phyloP scores from a whole-genome alignment of 257 asterid genomes.

The Forsythia viridissima region DNA sequence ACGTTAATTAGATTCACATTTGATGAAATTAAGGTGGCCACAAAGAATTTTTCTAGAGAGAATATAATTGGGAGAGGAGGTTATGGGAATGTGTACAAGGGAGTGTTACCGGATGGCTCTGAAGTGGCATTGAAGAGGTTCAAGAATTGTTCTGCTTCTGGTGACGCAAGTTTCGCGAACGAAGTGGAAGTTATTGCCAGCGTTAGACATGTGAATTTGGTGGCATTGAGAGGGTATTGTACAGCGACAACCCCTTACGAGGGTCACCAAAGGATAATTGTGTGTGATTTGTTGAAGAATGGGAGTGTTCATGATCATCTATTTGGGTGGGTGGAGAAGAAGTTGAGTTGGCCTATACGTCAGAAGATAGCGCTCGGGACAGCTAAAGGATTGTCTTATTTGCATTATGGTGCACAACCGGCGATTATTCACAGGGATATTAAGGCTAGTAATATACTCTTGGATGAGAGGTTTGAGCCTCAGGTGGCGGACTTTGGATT shows the following conservation, averaged over 20 bases:
- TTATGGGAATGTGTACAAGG: constrained; percentile 86
- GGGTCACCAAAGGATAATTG: constrained; percentile 88
- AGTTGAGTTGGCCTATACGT: constrained; percentile 76
- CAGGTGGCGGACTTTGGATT: constrained; percentile 88
- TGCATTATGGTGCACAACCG: constrained; percentile 81
- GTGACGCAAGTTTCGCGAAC: constrained; percentile 64
- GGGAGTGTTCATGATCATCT: constrained; percentile 89
- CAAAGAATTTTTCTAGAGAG: constrained; percentile 56
- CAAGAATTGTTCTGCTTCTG: constrained; percentile 82
- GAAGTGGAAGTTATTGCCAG: constrained; percentile 93
- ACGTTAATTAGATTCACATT: constrained; percentile 53
- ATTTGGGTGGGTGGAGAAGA: constrained; percentile 44
- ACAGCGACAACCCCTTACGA: constrained; percentile 69
- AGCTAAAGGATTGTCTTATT: constrained; percentile 79
- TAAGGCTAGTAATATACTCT: constrained; percentile 79
- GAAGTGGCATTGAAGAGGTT: constrained; percentile 86
- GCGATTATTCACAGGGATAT: constrained; percentile 79
- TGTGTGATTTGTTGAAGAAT: constrained; percentile 78
- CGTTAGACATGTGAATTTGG: constrained; percentile 75
- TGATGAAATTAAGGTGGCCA: constrained; percentile 65
- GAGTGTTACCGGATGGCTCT: constrained; percentile 64
- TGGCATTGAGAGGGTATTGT: constrained; percentile 81
- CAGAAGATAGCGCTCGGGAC: constrained; percentile 81
- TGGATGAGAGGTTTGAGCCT: constrained; percentile 83
- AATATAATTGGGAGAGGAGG: constrained; percentile 82